These are phyloP conservation scores for Stephania cephalantha DNA, from an alignment of 164 flowering plant genomes.

Conservation along the genomic window DNA sequence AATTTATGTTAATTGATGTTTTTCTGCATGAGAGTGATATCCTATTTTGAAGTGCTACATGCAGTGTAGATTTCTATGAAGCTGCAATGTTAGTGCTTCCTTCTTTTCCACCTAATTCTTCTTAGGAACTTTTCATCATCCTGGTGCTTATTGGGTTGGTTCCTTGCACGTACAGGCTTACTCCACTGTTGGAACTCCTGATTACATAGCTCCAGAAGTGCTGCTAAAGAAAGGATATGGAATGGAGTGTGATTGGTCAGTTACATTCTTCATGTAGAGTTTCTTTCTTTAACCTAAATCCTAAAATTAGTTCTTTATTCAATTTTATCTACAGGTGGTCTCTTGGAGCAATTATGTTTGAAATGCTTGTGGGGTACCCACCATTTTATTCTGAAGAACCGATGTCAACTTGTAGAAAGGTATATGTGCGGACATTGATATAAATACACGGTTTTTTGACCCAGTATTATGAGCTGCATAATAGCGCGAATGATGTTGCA, in stretches of 20 bases:
- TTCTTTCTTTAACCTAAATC: background rate
- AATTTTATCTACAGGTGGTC: conserved; percentile 42
- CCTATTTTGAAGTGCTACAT: background rate
- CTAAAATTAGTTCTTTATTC: background rate
- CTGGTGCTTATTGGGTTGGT: background rate
- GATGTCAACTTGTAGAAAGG: conserved; percentile 61
- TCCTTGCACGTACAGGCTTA: conserved; percentile 26
- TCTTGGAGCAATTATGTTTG: conserved; percentile 53
- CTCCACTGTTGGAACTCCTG: conserved; percentile 43
- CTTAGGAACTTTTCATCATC: background rate
- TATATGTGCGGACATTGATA: conserved; percentile 8
- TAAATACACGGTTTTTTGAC: background rate
- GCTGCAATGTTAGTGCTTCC: background rate
- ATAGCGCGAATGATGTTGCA: background rate
- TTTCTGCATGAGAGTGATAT: background rate
- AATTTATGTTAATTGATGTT: background rate
- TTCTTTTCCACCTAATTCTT: background rate
- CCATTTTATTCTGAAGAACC: conserved; percentile 64
- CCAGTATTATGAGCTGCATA: background rate
- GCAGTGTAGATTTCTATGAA: background rate
- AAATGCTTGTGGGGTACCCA: conserved; percentile 59
- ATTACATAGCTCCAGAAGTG: conserved; percentile 38
- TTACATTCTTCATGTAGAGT: background rate
- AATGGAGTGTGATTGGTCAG: conserved; percentile 46
- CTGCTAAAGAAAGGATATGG: conserved; percentile 41